Evolutionary conservation across 441 rosid species (phyloP).

Genomic region (Cnidoscolus chayamansa): DNA sequence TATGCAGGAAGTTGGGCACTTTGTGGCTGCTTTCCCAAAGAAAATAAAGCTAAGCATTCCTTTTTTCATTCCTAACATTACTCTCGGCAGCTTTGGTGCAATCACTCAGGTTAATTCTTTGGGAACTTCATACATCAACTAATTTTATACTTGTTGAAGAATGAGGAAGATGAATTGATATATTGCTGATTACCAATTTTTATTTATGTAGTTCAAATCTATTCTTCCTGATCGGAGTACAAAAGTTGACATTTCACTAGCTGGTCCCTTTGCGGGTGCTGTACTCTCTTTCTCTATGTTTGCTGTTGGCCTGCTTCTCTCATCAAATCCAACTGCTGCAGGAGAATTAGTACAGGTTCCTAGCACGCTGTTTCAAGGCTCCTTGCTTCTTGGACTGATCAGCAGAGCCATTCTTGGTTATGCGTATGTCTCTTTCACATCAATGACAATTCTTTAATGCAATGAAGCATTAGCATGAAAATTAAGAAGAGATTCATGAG

Average conservation of each 20-base stretch:
- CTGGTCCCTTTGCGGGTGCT: constrained; percentile 97
- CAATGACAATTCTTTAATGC: constrained; percentile 10
- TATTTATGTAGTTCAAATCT: constrained; percentile 74
- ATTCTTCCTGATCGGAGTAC: constrained; percentile 93
- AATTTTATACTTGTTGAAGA: constrained; percentile 6
- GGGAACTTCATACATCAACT: background rate
- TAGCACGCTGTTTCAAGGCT: constrained; percentile 87
- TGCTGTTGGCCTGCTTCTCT: constrained; percentile 75
- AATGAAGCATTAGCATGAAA: background rate
- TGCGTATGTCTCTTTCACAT: constrained; percentile 48
- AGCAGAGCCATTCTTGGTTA: constrained; percentile 90
- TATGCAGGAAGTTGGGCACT: constrained; percentile 86
- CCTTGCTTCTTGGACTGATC: constrained; percentile 92
- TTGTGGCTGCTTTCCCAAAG: constrained; percentile 87
- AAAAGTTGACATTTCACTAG: constrained; percentile 80
- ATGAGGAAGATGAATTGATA: constrained; percentile 11
- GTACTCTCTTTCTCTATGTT: constrained; percentile 85
- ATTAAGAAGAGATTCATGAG: constrained; percentile 15
- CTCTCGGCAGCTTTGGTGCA: constrained; percentile 98
- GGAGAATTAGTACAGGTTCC: constrained; percentile 94
- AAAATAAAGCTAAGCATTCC: constrained; percentile 95
- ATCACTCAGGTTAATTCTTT: constrained; percentile 68
- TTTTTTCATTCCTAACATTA: constrained; percentile 87
- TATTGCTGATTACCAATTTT: constrained; percentile 16
- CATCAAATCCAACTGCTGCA: constrained; percentile 65